Evolutionary conservation across 2,329 filamentous ascomycete species (phyloP).

Genomic region (Alternaria ventricosa): DNA sequence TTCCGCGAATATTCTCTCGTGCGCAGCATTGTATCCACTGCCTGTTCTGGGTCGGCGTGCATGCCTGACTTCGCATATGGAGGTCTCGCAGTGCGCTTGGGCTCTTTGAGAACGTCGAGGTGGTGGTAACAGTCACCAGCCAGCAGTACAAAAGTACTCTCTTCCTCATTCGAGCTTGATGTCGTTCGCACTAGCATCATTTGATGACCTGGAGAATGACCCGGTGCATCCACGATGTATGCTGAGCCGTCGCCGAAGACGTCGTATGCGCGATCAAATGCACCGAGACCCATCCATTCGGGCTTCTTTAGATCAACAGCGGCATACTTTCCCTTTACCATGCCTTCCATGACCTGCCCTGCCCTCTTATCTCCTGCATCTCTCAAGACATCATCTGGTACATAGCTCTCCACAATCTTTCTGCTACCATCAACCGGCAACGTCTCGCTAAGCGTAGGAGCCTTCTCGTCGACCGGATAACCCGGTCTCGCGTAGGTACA

Average conservation of each 20-base stretch:
- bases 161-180: background rate
- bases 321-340: conserved; percentile 35
- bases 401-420: conserved; percentile 48
- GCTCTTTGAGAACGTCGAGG: conserved; percentile 34
- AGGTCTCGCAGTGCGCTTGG: conserved; percentile 34
- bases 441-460: conserved; percentile 49
- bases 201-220: conserved; percentile 60
- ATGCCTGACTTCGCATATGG: conserved; percentile 37
- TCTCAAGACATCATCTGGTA: conserved; percentile 38
- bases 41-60: conserved; percentile 37
- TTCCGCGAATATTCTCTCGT: conserved; percentile 29
- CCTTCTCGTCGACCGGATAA: conserved; percentile 32
- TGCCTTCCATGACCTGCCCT: conserved; percentile 31
- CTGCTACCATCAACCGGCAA: conserved; percentile 52
- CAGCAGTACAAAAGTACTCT: conserved; percentile 37
- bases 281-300: conserved; percentile 47
- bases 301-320: conserved; percentile 34
- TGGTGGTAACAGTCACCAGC: conserved; percentile 45
- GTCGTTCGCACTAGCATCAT: conserved; percentile 46
- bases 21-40: conserved; percentile 36
- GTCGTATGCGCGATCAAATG: conserved; percentile 56
- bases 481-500: conserved; percentile 42
- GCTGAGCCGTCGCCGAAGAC: conserved; percentile 58
- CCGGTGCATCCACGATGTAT: conserved; percentile 59
- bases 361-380: conserved; percentile 30